Conservation (phyloP, 2,329 filamentous ascomycete species). For the Talaromyces verruculosus region DNA sequence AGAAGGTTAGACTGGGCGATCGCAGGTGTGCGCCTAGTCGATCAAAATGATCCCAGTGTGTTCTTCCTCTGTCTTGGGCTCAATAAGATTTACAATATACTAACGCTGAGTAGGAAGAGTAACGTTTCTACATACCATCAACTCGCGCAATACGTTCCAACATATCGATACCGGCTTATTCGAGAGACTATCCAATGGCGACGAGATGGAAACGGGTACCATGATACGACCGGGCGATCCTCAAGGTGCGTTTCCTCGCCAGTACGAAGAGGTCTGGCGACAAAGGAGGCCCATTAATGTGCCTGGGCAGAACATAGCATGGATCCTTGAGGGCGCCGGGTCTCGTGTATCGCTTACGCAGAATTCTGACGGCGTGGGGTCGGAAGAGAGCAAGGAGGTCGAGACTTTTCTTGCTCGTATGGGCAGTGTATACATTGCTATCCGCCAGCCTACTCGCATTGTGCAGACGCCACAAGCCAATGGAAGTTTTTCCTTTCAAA, state of each 20-base stretch:
- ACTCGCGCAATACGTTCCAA: slow-evolving; percentile 21
- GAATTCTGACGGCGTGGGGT: slow-evolving; percentile 18
- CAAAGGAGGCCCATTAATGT: slow-evolving; percentile 7
- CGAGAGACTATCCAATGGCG: slow-evolving; percentile 14
- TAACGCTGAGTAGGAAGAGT: slow-evolving; percentile 14
- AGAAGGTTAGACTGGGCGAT: slow-evolving; percentile 46
- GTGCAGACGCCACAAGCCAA: slow-evolving; percentile 13
- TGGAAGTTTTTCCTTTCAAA: slow-evolving; percentile 15
- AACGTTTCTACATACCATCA: slow-evolving; percentile 20
- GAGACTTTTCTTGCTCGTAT: slow-evolving; percentile 21
- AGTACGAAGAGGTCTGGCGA: slow-evolving; percentile 22
- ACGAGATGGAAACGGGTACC: slow-evolving; percentile 19
- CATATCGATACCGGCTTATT: slow-evolving; percentile 21
- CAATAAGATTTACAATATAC: background rate
- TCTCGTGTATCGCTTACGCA: slow-evolving; percentile 18
- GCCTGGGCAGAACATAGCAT: slow-evolving; percentile 21
- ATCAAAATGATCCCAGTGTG: slow-evolving; percentile 25
- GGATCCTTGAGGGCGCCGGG: slow-evolving; percentile 19
- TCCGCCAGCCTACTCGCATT: slow-evolving; percentile 21
- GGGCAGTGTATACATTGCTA: slow-evolving; percentile 19
- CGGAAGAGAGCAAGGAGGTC: slow-evolving; percentile 21
- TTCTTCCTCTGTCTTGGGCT: background rate
- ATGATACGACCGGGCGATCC: slow-evolving; percentile 19
- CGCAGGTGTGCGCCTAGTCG: slow-evolving; percentile 42
- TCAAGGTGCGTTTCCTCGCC: slow-evolving; percentile 14